Percentiles rank a stretch among this genome's conserved stretches.
phyloP scores from a whole-genome alignment of 495 filamentous ascomycete species.

The Penicillium chermesinum region DNA sequence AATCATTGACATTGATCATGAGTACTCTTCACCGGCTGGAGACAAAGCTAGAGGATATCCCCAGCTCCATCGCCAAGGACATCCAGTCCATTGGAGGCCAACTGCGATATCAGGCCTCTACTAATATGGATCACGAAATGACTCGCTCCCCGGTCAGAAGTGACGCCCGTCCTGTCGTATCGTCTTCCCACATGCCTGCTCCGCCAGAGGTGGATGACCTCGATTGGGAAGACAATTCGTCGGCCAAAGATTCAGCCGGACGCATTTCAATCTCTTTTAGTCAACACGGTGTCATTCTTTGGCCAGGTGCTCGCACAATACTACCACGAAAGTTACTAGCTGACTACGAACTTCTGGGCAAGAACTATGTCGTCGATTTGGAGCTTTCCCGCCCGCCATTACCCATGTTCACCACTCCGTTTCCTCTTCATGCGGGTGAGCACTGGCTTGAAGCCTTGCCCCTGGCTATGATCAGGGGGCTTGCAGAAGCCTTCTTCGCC shows the following conservation, averaged over 20 bases:
- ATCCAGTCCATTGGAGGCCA: slow-evolving; percentile 30
- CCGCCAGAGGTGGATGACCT: slow-evolving; percentile 29
- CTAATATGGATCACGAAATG: background rate
- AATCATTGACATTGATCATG: slow-evolving; percentile 46
- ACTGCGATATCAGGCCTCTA: slow-evolving; percentile 13
- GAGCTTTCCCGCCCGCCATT: slow-evolving; percentile 37
- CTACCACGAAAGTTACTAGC: slow-evolving; percentile 34
- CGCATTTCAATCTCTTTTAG: slow-evolving; percentile 45
- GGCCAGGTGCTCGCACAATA: slow-evolving; percentile 37
- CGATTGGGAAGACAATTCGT: slow-evolving; percentile 30
- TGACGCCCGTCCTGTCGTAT: slow-evolving; percentile 7
- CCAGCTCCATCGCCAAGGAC: slow-evolving; percentile 30
- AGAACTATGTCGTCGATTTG: slow-evolving; percentile 44
- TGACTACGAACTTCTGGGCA: slow-evolving; percentile 35
- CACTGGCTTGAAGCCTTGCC: slow-evolving; percentile 40
- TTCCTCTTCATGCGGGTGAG: slow-evolving; percentile 33
- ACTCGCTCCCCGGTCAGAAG: slow-evolving; percentile 15
- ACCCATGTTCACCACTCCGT: slow-evolving; percentile 39
- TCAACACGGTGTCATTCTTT: slow-evolving; percentile 44
- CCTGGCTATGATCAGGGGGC: slow-evolving; percentile 38
- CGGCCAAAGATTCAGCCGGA: slow-evolving; percentile 27
- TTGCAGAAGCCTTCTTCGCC: slow-evolving; percentile 42
- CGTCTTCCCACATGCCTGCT: slow-evolving; percentile 27
- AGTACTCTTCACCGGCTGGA: slow-evolving; percentile 46
- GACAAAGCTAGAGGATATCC: slow-evolving; percentile 42